These are phyloP conservation scores for Cladosporium sp. DNA, from an alignment of 2,329 filamentous ascomycete genomes.

Conservation along the genomic window DNA sequence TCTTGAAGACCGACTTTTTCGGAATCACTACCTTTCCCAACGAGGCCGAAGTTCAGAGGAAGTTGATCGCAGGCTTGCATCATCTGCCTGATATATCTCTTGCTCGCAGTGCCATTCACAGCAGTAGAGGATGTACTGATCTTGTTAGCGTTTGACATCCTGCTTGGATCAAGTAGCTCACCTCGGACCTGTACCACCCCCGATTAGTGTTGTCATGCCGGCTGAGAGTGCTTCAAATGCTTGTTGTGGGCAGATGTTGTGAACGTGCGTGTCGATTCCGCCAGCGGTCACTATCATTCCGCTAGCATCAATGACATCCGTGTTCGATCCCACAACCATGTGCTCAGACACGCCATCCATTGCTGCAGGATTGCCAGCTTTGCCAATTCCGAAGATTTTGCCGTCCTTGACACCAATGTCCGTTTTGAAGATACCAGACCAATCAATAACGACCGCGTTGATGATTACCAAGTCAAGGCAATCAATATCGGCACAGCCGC, in stretches of 20 bases:
- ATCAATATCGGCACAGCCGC: conserved; percentile 65
- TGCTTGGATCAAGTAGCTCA: not conserved
- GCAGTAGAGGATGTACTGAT: conserved; percentile 75
- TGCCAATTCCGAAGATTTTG: conserved; percentile 78
- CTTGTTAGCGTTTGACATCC: conserved; percentile 40
- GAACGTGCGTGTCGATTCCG: conserved; percentile 81
- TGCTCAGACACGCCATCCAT: conserved; percentile 77
- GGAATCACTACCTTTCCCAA: conserved; percentile 85
- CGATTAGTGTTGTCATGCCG: conserved; percentile 82
- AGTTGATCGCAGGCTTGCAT: conserved; percentile 75
- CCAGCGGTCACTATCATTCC: conserved; percentile 84
- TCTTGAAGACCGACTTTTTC: conserved; percentile 65
- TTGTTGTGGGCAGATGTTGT: conserved; percentile 91
- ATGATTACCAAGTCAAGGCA: conserved; percentile 77
- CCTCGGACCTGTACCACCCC: conserved; percentile 77
- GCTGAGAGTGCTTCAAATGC: conserved; percentile 72
- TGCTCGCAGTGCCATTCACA: conserved; percentile 85
- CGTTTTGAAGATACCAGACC: conserved; percentile 86
- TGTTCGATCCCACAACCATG: conserved; percentile 79
- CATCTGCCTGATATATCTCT: conserved; percentile 78
- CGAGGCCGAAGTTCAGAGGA: conserved; percentile 85
- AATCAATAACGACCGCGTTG: conserved; percentile 84
- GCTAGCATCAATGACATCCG: conserved; percentile 87
- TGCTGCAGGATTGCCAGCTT: conserved; percentile 87
- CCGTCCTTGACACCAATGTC: conserved; percentile 88